These are phyloP conservation scores for Penicillium antarcticum DNA, from an alignment of 495 filamentous ascomycete species.

Conservation along the genomic window DNA sequence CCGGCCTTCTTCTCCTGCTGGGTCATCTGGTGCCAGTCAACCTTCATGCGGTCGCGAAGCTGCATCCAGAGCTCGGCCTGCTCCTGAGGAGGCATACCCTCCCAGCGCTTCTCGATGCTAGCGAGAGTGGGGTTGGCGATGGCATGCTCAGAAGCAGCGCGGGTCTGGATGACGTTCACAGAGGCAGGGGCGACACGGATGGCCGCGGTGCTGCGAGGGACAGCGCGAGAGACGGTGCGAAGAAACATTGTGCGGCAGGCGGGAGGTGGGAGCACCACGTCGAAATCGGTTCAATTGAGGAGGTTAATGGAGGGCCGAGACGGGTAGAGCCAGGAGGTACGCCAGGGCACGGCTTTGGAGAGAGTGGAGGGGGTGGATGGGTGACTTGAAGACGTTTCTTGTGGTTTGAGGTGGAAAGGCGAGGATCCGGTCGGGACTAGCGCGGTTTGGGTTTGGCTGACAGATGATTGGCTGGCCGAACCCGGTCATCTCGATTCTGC, in stretches of 20 bases:
- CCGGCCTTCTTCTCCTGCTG: conserved; percentile 97
- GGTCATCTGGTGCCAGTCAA: conserved; percentile 91
- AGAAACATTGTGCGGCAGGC: conserved; percentile 47
- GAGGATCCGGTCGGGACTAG: conserved; percentile 38
- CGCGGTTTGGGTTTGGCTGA: conserved; percentile 35
- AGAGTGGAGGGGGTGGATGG: conserved; percentile 39
- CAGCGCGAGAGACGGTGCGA: conserved; percentile 44
- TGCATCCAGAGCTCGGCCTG: conserved; percentile 99
- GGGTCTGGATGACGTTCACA: conserved; percentile 53
- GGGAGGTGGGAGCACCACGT: conserved; percentile 32
- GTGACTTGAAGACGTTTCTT: conserved; percentile 35
- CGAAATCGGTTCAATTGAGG: conserved; percentile 30
- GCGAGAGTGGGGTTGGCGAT: conserved; percentile 96
- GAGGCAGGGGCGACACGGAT: conserved; percentile 39
- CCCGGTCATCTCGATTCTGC: conserved; percentile 13
- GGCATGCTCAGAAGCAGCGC: conserved; percentile 72
- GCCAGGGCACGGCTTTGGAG: conserved; percentile 21
- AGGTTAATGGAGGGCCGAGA: conserved; percentile 16
- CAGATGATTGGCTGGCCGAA: conserved; percentile 32
- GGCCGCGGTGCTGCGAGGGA: conserved; percentile 45
- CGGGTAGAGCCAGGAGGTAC: conserved; percentile 21
- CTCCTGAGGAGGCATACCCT: conserved; percentile 93
- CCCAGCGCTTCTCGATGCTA: conserved; percentile 99
- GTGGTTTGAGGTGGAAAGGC: conserved; percentile 47
- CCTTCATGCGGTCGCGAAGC: conserved; percentile 96